Percentiles rank a stretch among this genome's conserved stretches.
These are phyloP conservation scores for Nemophila menziesii DNA, from an alignment of 257 asterid genomes.

Conservation along the genomic window DNA sequence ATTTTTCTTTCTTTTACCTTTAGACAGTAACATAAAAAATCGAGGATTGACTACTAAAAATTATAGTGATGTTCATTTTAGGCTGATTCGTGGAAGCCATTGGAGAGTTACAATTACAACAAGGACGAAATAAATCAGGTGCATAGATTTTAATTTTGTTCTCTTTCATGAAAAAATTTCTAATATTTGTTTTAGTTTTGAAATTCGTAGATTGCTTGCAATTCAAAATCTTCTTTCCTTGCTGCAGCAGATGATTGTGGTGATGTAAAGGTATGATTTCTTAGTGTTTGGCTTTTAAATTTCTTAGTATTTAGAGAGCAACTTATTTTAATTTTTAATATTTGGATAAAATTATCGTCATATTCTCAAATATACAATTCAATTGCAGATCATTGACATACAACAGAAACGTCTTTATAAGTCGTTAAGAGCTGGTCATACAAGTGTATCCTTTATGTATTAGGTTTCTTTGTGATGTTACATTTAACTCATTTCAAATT, in stretches of 20 bases:
- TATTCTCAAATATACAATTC: too few relatives aligned
- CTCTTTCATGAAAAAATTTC: not conserved
- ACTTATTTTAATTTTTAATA: too few relatives aligned
- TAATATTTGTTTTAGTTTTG: not conserved
- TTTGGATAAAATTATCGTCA: too few relatives aligned
- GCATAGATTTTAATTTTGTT: not conserved
- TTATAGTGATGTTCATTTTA: constrained; percentile 12
- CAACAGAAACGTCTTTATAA: constrained; percentile 66
- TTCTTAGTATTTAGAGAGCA: too few relatives aligned
- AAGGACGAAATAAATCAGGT: constrained; percentile 98
- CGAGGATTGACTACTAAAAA: not conserved
- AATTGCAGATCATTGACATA: constrained; percentile 67
- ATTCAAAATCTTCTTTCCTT: constrained; percentile 68
- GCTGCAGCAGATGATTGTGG: constrained; percentile 97
- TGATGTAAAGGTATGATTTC: constrained; percentile 67
- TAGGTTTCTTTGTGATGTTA: not conserved
- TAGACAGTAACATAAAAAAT: not conserved
- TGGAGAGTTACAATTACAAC: constrained; percentile 59
- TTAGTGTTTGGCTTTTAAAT: too few relatives aligned
- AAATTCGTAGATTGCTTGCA: constrained; percentile 54
- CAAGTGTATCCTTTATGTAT: constrained; percentile 56
- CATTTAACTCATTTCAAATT: not conserved
- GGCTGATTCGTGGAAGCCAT: constrained; percentile 53
- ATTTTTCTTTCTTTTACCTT: not conserved
- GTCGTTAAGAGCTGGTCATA: constrained; percentile 85